Conservation (phyloP, 108 stramenopile genomes). For the Nitzschia sp. region DNA sequence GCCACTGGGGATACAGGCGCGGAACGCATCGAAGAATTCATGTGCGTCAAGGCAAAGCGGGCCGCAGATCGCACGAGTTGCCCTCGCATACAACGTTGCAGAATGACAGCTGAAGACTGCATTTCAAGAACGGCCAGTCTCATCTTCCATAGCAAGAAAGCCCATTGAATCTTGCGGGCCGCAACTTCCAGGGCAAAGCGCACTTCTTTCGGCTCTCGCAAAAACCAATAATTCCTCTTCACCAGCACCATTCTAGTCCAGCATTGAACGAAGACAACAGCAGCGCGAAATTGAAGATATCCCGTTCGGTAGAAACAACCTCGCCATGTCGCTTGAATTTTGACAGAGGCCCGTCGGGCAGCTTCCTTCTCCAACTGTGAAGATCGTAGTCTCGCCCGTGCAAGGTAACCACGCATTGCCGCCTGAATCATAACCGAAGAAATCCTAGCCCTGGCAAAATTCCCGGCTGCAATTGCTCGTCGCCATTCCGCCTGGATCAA, state of each 20-base stretch:
- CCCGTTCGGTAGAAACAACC: neutral
- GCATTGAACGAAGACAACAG: slow-evolving; percentile 16
- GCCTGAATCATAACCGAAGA: neutral
- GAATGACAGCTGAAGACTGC: slow-evolving; percentile 28
- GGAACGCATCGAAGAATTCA: slow-evolving; percentile 20
- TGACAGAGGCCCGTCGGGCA: neutral
- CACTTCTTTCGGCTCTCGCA: neutral
- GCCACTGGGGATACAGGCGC: neutral
- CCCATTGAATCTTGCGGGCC: slow-evolving; percentile 22
- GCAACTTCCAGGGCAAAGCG: slow-evolving; percentile 7
- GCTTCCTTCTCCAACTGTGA: neutral
- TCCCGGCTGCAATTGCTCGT: neutral
- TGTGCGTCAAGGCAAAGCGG: slow-evolving; percentile 23
- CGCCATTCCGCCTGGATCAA: slow-evolving; percentile 9
- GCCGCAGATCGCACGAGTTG: slow-evolving; percentile 30
- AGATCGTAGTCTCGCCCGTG: neutral
- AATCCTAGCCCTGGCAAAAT: neutral
- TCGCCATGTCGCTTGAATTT: slow-evolving; percentile 8
- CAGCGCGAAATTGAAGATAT: neutral
- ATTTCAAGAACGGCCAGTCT: slow-evolving; percentile 15
- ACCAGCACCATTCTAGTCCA: neutral
- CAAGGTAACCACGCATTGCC: neutral
- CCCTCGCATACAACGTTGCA: slow-evolving; percentile 29
- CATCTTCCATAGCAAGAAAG: slow-evolving; percentile 33
- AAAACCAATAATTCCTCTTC: slow-evolving; percentile 1